Conservation (phyloP, 2,329 filamentous ascomycete genomes). For the Aspergillus neotritici region DNA sequence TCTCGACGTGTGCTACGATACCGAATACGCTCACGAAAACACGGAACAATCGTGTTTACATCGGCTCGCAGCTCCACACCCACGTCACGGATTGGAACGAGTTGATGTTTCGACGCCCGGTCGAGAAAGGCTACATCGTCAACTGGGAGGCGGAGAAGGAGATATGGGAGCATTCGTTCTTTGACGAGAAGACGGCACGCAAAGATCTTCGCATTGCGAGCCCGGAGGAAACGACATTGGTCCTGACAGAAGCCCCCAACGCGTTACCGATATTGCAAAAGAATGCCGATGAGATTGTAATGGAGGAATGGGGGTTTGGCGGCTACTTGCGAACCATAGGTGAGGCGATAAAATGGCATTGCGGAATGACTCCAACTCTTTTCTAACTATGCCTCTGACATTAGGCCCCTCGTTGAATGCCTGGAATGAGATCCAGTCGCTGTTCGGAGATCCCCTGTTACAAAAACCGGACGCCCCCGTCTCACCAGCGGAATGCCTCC, state of each 20-base stretch:
- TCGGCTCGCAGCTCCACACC: slow-evolving; percentile 66
- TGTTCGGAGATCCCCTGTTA: slow-evolving; percentile 56
- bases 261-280: slow-evolving; percentile 72
- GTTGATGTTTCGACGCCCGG: slow-evolving; percentile 75
- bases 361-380: neutral
- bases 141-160: slow-evolving; percentile 96
- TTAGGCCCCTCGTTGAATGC: slow-evolving; percentile 70
- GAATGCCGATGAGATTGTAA: slow-evolving; percentile 93
- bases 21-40: slow-evolving; percentile 87
- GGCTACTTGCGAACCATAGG: slow-evolving; percentile 75
- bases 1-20: slow-evolving; percentile 58
- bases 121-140: slow-evolving; percentile 91
- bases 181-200: slow-evolving; percentile 61
- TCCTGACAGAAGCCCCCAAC: slow-evolving; percentile 83
- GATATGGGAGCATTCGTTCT: slow-evolving; percentile 88
- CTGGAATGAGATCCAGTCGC: slow-evolving; percentile 68
- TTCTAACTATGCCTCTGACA: neutral
- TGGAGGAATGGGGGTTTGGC: slow-evolving; percentile 93
- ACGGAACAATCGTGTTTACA: slow-evolving; percentile 70
- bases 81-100: slow-evolving; percentile 85
- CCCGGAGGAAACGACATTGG: slow-evolving; percentile 71
- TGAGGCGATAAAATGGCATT: slow-evolving; percentile 33
- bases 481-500: slow-evolving; percentile 67
- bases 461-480: slow-evolving; percentile 39
- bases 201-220: slow-evolving; percentile 44